Evolutionary conservation across 371 early-diverging fungal genomes (phyloP), one percentile per base, ranked within the genome.

Genomic region (Rhizopus microsporus): DNA sequence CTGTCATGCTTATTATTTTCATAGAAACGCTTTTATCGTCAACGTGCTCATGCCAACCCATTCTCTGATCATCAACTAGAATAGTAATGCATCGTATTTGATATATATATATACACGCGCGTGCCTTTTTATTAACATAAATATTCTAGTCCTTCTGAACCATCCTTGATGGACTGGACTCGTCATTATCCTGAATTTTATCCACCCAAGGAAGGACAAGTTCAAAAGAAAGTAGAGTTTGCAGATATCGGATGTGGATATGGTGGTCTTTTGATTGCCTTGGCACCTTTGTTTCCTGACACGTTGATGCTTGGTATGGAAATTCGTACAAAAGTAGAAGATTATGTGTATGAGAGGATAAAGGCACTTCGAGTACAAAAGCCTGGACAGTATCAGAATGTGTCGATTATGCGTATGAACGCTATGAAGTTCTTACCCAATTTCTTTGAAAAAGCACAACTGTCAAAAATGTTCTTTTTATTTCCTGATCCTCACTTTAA

Each of bases 401-500:
- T 95, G 2, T 89, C 94, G 0, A 93, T 98, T 40, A 89, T 97
- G 75, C 87, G 99, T 40, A 96, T 97, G 87, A 99, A 99, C 75
- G 98, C 97, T 53, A 95, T 99, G 95, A 96, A 99, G 75, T 99
- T 97, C 71, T 73, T 97, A 68, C 97, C 98, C 56, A 98, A 99
- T 84, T 97, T 99, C 72, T 97, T 99, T 67, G 81, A 85, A 59
- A 94, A 95, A 79, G 94, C 86, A 51, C 69, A 93, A 86, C 81
- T 99, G 42, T 84, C 90, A 37, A 99, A 99, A 77, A 86, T 99
- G 71, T 99, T 99, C 71, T 95, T 99, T 73, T 84, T 99, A 64
- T 94, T 93, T 66, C 95, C 98, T 48, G 99, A 99, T 78, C 99
- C 99, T 29, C 99, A 99, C 69, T 99, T 99, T 75, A 99, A 99